Conservation (phyloP, 768 basidiomycete genomes). For the Collybiopsis confluens region DNA sequence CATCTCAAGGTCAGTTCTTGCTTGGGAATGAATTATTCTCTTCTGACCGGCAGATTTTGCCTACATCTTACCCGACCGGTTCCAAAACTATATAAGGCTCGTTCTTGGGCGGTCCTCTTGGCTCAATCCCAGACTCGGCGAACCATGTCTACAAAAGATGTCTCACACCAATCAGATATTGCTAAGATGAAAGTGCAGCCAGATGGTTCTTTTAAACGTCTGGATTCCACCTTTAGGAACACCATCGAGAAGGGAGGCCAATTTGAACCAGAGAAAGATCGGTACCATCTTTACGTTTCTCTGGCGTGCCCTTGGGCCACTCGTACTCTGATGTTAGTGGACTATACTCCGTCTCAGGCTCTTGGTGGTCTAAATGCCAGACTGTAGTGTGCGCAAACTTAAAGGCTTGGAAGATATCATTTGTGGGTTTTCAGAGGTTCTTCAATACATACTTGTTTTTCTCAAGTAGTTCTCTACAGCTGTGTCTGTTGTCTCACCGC, state of each 20-base stretch:
- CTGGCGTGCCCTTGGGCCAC: slow-evolving; percentile 55
- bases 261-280: slow-evolving; percentile 79
- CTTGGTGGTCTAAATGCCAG: no score
- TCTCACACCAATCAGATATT: slow-evolving; percentile 42
- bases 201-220: slow-evolving; percentile 54
- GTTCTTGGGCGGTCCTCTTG: background rate
- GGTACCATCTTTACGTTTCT: slow-evolving; percentile 90
- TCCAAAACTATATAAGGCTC: background rate
- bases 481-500: slow-evolving; percentile 79
- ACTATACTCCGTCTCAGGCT: no score
- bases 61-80: background rate
- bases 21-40: background rate
- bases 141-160: slow-evolving; percentile 18
- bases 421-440: slow-evolving; percentile 40
- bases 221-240: slow-evolving; percentile 50
- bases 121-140: background rate
- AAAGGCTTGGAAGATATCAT: slow-evolving; percentile 89
- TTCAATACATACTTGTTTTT: background rate
- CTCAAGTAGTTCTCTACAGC: slow-evolving; percentile 34
- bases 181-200: slow-evolving; percentile 41
- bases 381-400: slow-evolving; percentile 71
- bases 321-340: no score
- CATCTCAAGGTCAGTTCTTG: background rate
- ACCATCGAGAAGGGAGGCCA: slow-evolving; percentile 50
- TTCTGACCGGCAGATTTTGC: background rate